Percentiles rank a stretch among this genome's conserved stretches.
These are phyloP conservation scores for Kodamaea derodonti DNA, from an alignment of 1,139 yeast species.

Conservation along the genomic window DNA sequence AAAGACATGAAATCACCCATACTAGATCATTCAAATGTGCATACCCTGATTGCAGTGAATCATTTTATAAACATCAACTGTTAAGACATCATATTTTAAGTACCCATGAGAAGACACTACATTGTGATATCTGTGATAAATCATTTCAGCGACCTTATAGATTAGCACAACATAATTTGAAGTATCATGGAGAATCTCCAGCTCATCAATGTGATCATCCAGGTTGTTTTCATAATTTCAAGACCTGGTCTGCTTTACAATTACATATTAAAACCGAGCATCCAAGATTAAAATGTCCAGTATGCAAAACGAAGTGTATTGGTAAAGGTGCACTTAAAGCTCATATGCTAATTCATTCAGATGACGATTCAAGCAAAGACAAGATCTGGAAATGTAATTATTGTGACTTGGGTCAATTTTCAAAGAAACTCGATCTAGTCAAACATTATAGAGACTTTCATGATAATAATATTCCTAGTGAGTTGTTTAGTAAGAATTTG, in stretches of 20 bases:
- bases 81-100: constrained; percentile 67
- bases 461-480: constrained; percentile 38
- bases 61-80: constrained; percentile 76
- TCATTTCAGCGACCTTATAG: constrained; percentile 58
- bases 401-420: constrained; percentile 38
- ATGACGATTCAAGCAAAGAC: constrained; percentile 31
- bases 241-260: constrained; percentile 76
- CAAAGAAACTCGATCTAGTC: constrained; percentile 33
- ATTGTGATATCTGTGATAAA: constrained; percentile 59
- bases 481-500: constrained; percentile 21
- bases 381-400: constrained; percentile 62
- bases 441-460: constrained; percentile 44
- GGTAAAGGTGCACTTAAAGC: constrained; percentile 67
- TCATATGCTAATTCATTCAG: constrained; percentile 65
- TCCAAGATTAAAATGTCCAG: constrained; percentile 60
- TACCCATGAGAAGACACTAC: constrained; percentile 53
- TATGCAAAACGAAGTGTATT: constrained; percentile 72
- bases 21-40: constrained; percentile 65
- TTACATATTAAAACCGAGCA: constrained; percentile 70
- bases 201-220: constrained; percentile 60
- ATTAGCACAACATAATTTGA: constrained; percentile 57
- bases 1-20: constrained; percentile 78
- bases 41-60: constrained; percentile 56
- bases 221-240: constrained; percentile 58
- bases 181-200: constrained; percentile 53